Percentiles rank a stretch among this genome's conserved stretches.
phyloP scores from a whole-genome alignment of 257 asterid genomes.

The Solanum lignicaule region DNA sequence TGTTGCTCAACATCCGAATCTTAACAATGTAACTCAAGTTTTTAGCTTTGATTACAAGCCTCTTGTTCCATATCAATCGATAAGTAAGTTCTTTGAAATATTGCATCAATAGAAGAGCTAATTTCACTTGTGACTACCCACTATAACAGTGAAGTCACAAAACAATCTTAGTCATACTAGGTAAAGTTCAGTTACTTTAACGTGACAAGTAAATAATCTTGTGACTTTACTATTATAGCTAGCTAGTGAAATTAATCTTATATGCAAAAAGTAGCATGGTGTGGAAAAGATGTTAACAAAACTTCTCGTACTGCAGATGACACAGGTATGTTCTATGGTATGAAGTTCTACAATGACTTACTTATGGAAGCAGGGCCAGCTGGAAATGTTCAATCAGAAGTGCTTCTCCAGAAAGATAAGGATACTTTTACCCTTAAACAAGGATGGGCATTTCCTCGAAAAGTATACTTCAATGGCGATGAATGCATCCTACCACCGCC shows the following conservation, averaged over 20 bases:
- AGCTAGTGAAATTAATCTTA: neutral
- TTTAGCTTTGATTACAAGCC: slow-evolving; percentile 94
- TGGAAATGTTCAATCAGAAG: slow-evolving; percentile 78
- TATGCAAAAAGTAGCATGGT: neutral
- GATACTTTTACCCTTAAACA: slow-evolving; percentile 53
- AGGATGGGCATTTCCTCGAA: slow-evolving; percentile 89
- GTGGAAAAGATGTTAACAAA: neutral
- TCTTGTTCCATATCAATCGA: slow-evolving; percentile 52
- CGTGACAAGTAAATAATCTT: neutral
- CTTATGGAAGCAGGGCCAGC: slow-evolving; percentile 67
- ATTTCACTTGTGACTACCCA: neutral
- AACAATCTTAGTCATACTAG: neutral
- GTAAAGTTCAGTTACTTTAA: neutral
- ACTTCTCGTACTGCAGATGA: slow-evolving; percentile 39
- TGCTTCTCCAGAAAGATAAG: slow-evolving; percentile 58
- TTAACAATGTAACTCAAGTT: slow-evolving; percentile 82
- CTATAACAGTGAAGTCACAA: neutral
- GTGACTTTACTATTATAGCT: neutral
- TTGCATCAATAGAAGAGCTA: too few relatives aligned
- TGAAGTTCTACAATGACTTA: slow-evolving; percentile 71
- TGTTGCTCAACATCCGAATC: slow-evolving; percentile 85
- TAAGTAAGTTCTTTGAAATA: slow-evolving; percentile 40
- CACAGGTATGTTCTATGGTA: slow-evolving; percentile 81
- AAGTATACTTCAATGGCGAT: slow-evolving; percentile 78
- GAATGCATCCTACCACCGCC: slow-evolving; percentile 79